Evolutionary conservation across 164 flowering plant genomes (phyloP).

Genomic region (Akebia trifoliata): DNA sequence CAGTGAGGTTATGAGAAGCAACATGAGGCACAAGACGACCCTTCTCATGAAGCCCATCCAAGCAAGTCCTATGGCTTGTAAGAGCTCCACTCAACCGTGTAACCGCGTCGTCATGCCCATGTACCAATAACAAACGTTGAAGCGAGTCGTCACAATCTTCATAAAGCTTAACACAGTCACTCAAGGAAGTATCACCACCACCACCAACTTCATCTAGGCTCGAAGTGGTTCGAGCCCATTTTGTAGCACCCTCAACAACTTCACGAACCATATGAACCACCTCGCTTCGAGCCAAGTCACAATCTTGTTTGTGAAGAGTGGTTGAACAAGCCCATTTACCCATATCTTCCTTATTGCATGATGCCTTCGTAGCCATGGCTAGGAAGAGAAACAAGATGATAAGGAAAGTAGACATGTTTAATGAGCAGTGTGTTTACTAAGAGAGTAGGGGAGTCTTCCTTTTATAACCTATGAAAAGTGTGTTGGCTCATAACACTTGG

Average conservation of each 20-base stretch:
- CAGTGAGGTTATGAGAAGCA: slow-evolving; percentile 31
- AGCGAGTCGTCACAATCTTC: slow-evolving; percentile 38
- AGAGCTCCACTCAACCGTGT: slow-evolving; percentile 52
- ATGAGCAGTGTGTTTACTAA: too few relatives aligned
- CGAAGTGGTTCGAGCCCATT: slow-evolving; percentile 16
- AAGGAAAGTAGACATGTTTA: slow-evolving; percentile 22
- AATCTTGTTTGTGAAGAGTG: too few relatives aligned
- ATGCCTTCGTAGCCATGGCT: slow-evolving; percentile 14
- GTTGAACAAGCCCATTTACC: too few relatives aligned
- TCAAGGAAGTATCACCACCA: slow-evolving; percentile 14
- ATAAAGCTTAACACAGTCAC: slow-evolving; percentile 48
- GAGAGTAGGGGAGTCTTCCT: too few relatives aligned
- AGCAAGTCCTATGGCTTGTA: slow-evolving; percentile 47
- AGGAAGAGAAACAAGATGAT: slow-evolving; percentile 16
- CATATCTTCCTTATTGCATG: too few relatives aligned
- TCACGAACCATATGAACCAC: slow-evolving; percentile 21
- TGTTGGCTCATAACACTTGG: too few relatives aligned
- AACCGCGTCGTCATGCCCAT: slow-evolving; percentile 31
- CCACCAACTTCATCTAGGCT: slow-evolving; percentile 1
- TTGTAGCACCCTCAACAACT: slow-evolving; percentile 20
- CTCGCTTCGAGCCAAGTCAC: neutral
- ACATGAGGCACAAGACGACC: slow-evolving; percentile 6
- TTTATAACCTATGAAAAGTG: too few relatives aligned
- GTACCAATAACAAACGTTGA: slow-evolving; percentile 9
- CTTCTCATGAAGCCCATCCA: slow-evolving; percentile 46